Conservation (phyloP, 768 basidiomycete species). For the Suillus occidentalis region DNA sequence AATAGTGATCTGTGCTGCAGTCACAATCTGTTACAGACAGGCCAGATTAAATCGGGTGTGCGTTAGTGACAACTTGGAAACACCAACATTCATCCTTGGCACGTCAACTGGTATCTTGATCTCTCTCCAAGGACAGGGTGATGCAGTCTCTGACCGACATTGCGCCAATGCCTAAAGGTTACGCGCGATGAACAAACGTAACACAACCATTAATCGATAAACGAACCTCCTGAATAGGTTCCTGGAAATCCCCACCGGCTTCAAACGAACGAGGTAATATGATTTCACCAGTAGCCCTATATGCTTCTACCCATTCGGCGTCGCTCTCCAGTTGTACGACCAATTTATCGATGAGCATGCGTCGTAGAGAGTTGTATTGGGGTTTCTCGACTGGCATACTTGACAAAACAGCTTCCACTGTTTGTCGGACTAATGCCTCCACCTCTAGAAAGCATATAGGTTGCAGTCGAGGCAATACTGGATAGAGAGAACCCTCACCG, state of each 20-base stretch:
- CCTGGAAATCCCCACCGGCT: slow-evolving; percentile 27
- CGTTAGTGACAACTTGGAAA: slow-evolving; percentile 8
- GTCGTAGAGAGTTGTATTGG: slow-evolving; percentile 32
- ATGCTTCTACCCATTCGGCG: slow-evolving; percentile 67
- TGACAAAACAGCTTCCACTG: slow-evolving; percentile 43
- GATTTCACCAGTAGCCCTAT: slow-evolving; percentile 71
- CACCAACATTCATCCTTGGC: slow-evolving; percentile 74
- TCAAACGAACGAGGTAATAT: slow-evolving; percentile 45
- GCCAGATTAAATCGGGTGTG: background rate
- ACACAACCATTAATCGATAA: background rate
- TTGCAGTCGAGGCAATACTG: slow-evolving; percentile 10
- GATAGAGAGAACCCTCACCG: slow-evolving; percentile 45
- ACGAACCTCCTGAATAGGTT: slow-evolving; percentile 34
- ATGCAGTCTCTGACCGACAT: slow-evolving; percentile 40
- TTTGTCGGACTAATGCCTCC: slow-evolving; percentile 55
- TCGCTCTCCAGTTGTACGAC: slow-evolving; percentile 62
- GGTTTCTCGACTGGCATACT: slow-evolving; percentile 32
- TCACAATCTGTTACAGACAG: slow-evolving; percentile 53
- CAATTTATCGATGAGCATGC: slow-evolving; percentile 46
- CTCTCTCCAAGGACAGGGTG: slow-evolving; percentile 58
- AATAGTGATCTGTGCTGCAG: slow-evolving; percentile 54
- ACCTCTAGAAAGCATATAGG: slow-evolving; percentile 51
- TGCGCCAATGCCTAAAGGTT: slow-evolving; percentile 33
- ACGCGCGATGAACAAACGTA: slow-evolving; percentile 35
- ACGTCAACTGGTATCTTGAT: slow-evolving; percentile 85